These are phyloP conservation scores for Ehretia macrophylla DNA, from an alignment of 257 asterid species.

Conservation along the genomic window DNA sequence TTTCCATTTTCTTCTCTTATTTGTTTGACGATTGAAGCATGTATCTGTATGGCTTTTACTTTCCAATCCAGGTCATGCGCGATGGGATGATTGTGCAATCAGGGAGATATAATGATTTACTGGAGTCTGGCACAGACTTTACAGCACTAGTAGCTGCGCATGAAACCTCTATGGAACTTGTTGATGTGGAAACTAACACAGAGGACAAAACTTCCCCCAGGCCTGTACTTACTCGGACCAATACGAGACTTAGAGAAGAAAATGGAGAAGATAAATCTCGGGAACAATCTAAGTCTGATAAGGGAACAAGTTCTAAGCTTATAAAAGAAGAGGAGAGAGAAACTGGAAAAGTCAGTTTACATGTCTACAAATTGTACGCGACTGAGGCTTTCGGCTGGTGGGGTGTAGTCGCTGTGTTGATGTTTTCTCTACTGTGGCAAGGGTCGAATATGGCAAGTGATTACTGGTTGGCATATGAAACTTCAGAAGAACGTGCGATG, in stretches of 20 bases:
- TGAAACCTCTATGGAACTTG: constrained; percentile 58
- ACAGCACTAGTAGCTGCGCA: constrained; percentile 68
- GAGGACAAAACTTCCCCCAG: constrained; percentile 14
- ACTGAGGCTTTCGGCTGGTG: constrained; percentile 69
- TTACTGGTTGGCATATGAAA: constrained; percentile 76
- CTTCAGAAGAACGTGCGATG: constrained; percentile 27
- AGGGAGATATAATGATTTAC: constrained; percentile 53
- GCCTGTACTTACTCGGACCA: constrained; percentile 16
- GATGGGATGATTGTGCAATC: constrained; percentile 70
- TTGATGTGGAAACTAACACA: constrained; percentile 26
- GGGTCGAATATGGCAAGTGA: constrained; percentile 39
- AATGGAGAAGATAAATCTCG: constrained; percentile 15
- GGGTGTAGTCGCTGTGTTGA: constrained; percentile 43
- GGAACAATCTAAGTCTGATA: constrained; percentile 21
- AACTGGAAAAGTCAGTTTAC: constrained; percentile 47
- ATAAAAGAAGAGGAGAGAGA: constrained; percentile 74
- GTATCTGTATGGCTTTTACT: background rate
- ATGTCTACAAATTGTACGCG: constrained; percentile 50
- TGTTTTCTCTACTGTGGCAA: constrained; percentile 44
- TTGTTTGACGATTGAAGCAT: background rate
- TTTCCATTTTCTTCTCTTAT: background rate
- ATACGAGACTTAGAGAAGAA: constrained; percentile 15
- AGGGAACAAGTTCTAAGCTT: constrained; percentile 39
- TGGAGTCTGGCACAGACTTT: constrained; percentile 45
- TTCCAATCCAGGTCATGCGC: constrained; percentile 44